These are phyloP conservation scores for Penicillium rolfsii DNA, from an alignment of 2,329 filamentous ascomycete genomes.

Conservation along the genomic window DNA sequence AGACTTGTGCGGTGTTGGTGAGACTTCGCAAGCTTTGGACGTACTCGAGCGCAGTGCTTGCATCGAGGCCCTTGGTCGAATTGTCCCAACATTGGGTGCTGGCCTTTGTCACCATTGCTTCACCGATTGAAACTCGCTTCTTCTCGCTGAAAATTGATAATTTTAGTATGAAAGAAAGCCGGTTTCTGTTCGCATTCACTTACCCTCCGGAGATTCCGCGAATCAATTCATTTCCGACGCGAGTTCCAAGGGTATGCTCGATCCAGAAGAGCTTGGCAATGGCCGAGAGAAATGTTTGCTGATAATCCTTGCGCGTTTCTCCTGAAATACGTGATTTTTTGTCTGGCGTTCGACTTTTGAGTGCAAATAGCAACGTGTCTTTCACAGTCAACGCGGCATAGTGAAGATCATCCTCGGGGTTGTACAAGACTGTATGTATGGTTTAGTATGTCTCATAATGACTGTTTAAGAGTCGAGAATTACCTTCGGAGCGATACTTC, in stretches of 20 bases:
- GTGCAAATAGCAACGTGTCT: slow-evolving; percentile 73
- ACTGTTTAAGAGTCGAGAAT: not conserved
- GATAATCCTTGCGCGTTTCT: slow-evolving; percentile 63
- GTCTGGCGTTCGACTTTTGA: slow-evolving; percentile 68
- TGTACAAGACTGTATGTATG: slow-evolving; percentile 65
- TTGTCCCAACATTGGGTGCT: slow-evolving; percentile 77
- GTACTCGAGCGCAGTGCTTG: slow-evolving; percentile 73
- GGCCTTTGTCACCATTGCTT: slow-evolving; percentile 70
- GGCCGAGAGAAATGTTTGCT: slow-evolving; percentile 65
- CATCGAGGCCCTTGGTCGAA: slow-evolving; percentile 72
- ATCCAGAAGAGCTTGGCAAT: slow-evolving; percentile 74
- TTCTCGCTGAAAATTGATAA: slow-evolving; percentile 52
- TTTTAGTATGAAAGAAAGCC: not conserved
- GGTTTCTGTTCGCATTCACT: not conserved
- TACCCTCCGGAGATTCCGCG: slow-evolving; percentile 69
- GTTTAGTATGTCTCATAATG: slow-evolving; percentile 11
- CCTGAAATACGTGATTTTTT: slow-evolving; percentile 63
- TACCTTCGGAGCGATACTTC: slow-evolving; percentile 51
- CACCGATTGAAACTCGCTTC: slow-evolving; percentile 81
- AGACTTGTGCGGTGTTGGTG: slow-evolving; percentile 65
- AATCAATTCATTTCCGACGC: slow-evolving; percentile 74
- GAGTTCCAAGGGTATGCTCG: slow-evolving; percentile 71
- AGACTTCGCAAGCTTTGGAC: slow-evolving; percentile 67
- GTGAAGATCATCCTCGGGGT: slow-evolving; percentile 76
- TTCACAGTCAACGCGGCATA: slow-evolving; percentile 78